Base-by-base conservation (phyloP, 2,329 filamentous ascomycete species). In the Fusarium concolor region DNA sequence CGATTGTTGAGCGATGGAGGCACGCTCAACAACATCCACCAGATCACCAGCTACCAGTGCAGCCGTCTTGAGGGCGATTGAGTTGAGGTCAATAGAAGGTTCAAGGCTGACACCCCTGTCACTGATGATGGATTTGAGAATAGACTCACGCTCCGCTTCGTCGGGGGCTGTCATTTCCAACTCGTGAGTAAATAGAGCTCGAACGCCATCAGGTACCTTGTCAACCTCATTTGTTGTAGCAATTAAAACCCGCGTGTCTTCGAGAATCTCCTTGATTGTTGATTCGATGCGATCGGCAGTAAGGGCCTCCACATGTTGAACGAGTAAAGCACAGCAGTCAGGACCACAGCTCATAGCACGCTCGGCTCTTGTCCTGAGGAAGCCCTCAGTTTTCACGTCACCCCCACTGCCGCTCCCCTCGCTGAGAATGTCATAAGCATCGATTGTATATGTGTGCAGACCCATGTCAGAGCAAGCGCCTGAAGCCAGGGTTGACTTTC, bases 151-250 rank as follows among this genome's bases (percentile, higher is more conserved):
- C 79, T 98, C 95, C 26, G 89, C 89, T 77, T 99, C 96, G 72
- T 98, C 94, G 0, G 96, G 96, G 0, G 96, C 96, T 43, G 85
- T 88, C 87, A 99, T 93, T 75, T 98, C 95, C 41, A 99, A 85
- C 78, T 99, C 96, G 74, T 99, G 95, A 0, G 94, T 97, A 77
- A 99, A 98, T 4, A 98, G 84, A 12, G 93, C 93, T 53, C 96
- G 89, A 20, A 98, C 90, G 1, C 92, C 92, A 73, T 97, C 94
- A 0, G 95, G 92, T 2, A 99, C 88, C 78, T 98, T 96, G 76
- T 98, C 96, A 1, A 97, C 89, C 71, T 98, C 95, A 9, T 94
- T 97, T 0, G 95, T 97, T 0, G 96, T 99, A 1, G 96, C 95
- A 71, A 99, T 90, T 24, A 99, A 81, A 4, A 98, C 92, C 55